phyloP scores from a whole-genome alignment of 1,139 yeast genomes.

The Meyerozyma athensensis region DNA sequence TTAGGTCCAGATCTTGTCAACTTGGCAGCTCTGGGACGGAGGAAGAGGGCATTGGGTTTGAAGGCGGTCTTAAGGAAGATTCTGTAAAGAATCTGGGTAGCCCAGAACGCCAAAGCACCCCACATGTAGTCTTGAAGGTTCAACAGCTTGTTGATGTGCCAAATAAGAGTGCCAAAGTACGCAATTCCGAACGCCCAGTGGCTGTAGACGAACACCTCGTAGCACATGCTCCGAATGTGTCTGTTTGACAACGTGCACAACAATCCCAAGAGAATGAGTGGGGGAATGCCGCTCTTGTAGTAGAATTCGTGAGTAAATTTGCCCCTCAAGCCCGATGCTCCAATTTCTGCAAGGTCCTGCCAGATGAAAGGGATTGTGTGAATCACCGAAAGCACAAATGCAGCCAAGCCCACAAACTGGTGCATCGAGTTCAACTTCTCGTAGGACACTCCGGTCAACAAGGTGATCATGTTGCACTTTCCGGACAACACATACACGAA shows the following conservation, averaged over 20 bases:
- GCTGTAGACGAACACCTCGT: constrained; percentile 50
- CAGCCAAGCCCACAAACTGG: constrained; percentile 44
- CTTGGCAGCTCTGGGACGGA: constrained; percentile 43
- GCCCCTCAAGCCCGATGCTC: constrained; percentile 20
- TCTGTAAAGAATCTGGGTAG: constrained; percentile 48
- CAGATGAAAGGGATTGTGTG: constrained; percentile 53
- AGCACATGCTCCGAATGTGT: constrained; percentile 36
- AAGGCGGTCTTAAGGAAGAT: constrained; percentile 47
- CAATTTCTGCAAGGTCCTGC: constrained; percentile 50
- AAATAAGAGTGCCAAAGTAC: constrained; percentile 46
- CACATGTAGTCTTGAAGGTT: constrained; percentile 46
- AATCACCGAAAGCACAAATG: constrained; percentile 45
- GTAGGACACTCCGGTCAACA: constrained; percentile 52
- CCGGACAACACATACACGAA: constrained; percentile 50
- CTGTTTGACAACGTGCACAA: constrained; percentile 46
- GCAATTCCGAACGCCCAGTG: constrained; percentile 61
- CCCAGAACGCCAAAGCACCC: constrained; percentile 57
- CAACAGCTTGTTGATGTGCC: constrained; percentile 42
- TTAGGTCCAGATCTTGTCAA: constrained; percentile 26
- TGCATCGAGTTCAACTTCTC: constrained; percentile 52
- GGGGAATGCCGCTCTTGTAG: constrained; percentile 34
- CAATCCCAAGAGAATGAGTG: constrained; percentile 42
- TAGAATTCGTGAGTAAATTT: constrained; percentile 15
- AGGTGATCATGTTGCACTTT: constrained; percentile 46
- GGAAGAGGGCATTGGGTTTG: constrained; percentile 38